A percentile compares a stretch with the other conserved stretches of the same genome.
phyloP scores from a whole-genome alignment of 177 flowering plant genomes.

The Vitis hybrid region DNA sequence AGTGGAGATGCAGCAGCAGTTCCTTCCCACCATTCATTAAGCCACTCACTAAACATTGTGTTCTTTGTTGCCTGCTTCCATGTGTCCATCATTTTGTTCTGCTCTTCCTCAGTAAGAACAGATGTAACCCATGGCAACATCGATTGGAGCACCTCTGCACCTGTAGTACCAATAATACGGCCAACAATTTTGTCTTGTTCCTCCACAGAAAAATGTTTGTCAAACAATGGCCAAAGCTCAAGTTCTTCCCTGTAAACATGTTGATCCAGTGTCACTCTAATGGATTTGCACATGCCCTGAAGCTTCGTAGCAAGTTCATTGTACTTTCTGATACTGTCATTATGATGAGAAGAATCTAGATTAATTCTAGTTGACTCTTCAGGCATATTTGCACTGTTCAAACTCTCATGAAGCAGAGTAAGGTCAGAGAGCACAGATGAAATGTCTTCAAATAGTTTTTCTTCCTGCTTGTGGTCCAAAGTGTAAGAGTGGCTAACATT shows the following conservation, averaged over 20 bases:
- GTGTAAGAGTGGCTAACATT: conserved; percentile 94
- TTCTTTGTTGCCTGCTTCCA: conserved; percentile 93
- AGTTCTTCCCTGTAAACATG: conserved; percentile 87
- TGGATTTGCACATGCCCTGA: conserved; percentile 94
- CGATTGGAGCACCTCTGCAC: conserved; percentile 95
- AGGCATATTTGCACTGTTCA: conserved; percentile 20
- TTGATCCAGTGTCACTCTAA: conserved; percentile 82
- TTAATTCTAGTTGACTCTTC: conserved; percentile 19
- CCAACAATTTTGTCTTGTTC: conserved; percentile 96
- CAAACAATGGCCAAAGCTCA: conserved; percentile 95
- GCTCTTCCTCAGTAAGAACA: conserved; percentile 91
- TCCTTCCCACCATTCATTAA: conserved; percentile 93
- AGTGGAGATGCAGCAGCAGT: conserved; percentile 34
- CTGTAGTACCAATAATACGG: conserved; percentile 87
- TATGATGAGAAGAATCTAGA: conserved; percentile 17
- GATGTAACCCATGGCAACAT: conserved; percentile 98
- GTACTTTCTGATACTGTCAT: conserved; percentile 42
- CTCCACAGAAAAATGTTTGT: conserved; percentile 78
- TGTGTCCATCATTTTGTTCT: conserved; percentile 88
- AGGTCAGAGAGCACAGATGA: conserved; percentile 77
- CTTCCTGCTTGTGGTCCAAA: conserved; percentile 93
- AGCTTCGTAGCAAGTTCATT: conserved; percentile 73
- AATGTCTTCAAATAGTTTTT: conserved; percentile 78
- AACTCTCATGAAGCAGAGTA: conserved; percentile 47
- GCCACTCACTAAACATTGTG: conserved; percentile 98